Evolutionary conservation across 345 rosid genomes (phyloP).

Genomic region (Populus ilicifolia): DNA sequence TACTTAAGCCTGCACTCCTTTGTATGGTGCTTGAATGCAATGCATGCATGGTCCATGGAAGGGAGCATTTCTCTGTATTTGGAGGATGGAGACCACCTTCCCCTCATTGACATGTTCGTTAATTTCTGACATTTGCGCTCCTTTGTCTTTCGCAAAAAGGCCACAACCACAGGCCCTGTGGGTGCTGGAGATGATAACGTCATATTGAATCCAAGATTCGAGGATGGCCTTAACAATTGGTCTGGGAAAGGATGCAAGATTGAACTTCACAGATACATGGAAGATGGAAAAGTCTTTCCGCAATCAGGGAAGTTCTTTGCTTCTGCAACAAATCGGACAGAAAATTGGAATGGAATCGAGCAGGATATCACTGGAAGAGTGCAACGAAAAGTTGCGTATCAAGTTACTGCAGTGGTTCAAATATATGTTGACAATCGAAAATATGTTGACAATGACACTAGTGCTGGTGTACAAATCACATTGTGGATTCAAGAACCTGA

Average conservation of each 20-base stretch:
- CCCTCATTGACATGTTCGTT: not conserved
- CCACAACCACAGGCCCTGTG: not conserved
- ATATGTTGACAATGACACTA: conserved; percentile 47
- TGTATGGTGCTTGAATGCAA: too few relatives aligned
- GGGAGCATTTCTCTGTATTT: too few relatives aligned
- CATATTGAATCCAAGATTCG: conserved; percentile 66
- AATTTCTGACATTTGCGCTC: not conserved
- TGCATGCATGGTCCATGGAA: too few relatives aligned
- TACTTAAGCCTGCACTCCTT: too few relatives aligned
- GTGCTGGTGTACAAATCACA: conserved; percentile 56
- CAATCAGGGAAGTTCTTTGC: conserved; percentile 65
- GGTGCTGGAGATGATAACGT: conserved; percentile 35
- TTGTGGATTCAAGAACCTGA: conserved; percentile 66
- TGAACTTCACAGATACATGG: conserved; percentile 65
- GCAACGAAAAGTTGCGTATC: conserved; percentile 60
- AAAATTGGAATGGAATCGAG: conserved; percentile 80
- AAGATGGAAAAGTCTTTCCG: conserved; percentile 60
- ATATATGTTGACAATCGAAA: conserved; percentile 53
- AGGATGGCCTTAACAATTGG: conserved; percentile 80
- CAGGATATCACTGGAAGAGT: conserved; percentile 78
- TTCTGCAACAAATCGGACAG: conserved; percentile 67
- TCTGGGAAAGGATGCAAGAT: conserved; percentile 83
- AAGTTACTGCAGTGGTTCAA: conserved; percentile 58
- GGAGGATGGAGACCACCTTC: too few relatives aligned
- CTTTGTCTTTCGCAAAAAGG: conserved; percentile 7